Evolutionary conservation across 305 asterid genomes (phyloP).

Genomic region (Fraxinus ornus): DNA sequence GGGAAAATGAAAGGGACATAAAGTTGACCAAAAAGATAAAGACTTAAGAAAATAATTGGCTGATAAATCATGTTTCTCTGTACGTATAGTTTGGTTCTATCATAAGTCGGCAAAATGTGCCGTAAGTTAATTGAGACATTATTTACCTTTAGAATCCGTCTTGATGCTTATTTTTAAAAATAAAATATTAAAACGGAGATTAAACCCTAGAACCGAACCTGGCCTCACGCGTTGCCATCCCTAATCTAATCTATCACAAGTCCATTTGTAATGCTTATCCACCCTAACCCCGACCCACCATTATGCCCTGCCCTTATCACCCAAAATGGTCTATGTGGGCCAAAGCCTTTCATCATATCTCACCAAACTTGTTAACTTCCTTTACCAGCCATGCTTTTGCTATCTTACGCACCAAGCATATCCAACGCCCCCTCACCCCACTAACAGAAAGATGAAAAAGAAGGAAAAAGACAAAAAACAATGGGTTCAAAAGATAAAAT

Average conservation of each 20-base stretch:
- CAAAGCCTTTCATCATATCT: constrained; percentile 34
- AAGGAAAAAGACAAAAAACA: background rate
- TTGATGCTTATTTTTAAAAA: background rate
- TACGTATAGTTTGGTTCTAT: too few relatives aligned
- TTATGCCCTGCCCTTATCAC: background rate
- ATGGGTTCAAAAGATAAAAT: background rate
- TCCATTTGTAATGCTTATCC: background rate
- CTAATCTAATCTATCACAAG: background rate
- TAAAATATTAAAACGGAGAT: too few relatives aligned
- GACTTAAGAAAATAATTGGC: background rate
- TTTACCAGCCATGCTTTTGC: constrained; percentile 40
- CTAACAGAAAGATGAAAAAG: background rate
- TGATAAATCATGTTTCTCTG: background rate
- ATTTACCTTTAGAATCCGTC: background rate
- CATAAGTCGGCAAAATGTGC: background rate
- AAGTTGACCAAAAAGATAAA: background rate
- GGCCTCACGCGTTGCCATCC: too few relatives aligned
- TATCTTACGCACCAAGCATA: constrained; percentile 35
- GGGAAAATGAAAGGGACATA: background rate
- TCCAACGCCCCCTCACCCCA: background rate
- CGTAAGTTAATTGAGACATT: background rate
- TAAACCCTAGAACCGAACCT: too few relatives aligned
- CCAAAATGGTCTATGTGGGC: constrained; percentile 17
- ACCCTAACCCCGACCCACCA: background rate
- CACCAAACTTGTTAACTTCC: constrained; percentile 48